Evolutionary conservation across 2,329 filamentous ascomycete species (phyloP), one percentile per base, ranked within the genome.

Genomic region (Orbilia ellipsospora): DNA sequence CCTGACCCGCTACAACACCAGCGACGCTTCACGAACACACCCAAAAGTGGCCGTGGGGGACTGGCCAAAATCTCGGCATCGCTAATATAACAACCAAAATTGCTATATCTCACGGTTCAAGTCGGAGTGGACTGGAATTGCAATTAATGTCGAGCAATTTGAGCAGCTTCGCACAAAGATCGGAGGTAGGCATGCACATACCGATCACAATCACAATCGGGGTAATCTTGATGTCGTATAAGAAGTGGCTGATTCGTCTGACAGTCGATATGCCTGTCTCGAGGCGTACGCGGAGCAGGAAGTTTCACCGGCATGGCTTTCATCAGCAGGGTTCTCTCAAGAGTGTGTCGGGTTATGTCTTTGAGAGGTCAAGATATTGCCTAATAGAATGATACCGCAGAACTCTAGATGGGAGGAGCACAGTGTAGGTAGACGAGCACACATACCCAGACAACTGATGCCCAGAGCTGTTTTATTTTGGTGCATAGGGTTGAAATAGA

Each of bases 21-120:
- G 54, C 64, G 57, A 57, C 44, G 54, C 56, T 59, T 75, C 45
- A 51, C 44, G 31, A 56, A 36, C 40, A 45, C 20, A 20, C 56
- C 16, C 48, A 56, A 74, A 75, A 75, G 72, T 75, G 61, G 42
- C 72, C 72, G 72, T 64, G 44, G 60, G 64, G 60, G 68, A 64
- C 72, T 68, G 16, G 57, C 36, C 31, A 55, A 42, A 55, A 59
- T 31, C 40, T 59, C 56, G 8, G 40, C 26, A 57, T 67, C 31
- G 40, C 63, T 69, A 69, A 65, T 75, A 75, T 69, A 75, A 68
- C 72, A 69, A 67, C 60, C 63, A 69, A 52, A 52, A 52, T 52
- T 54, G 64, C 36, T 60, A 28, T 59, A 69, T 68, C 23, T 23
- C 40, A 69, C 69, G 67, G 60, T 65, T 5, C 52, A 23, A 68